A percentile compares a stretch with the other conserved stretches of the same genome.
phyloP scores from a whole-genome alignment of 2,329 filamentous ascomycete species.

The Colletotrichum liaoningense region DNA sequence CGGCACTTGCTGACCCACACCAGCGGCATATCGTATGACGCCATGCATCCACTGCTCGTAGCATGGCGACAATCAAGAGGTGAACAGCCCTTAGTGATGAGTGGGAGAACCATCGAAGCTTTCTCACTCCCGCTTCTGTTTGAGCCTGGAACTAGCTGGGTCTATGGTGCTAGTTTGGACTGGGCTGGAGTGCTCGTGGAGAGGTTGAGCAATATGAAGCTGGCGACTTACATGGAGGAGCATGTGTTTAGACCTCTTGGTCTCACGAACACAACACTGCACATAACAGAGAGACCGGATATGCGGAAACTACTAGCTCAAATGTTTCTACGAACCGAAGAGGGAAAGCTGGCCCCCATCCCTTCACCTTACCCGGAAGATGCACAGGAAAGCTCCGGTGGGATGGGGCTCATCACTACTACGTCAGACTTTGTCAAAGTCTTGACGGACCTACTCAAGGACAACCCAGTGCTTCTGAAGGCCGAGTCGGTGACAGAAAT shows the following conservation, averaged over 20 bases:
- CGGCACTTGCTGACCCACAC: slow-evolving; percentile 57
- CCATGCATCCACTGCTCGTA: slow-evolving; percentile 42
- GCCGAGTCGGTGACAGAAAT: neutral
- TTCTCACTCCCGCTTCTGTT: slow-evolving; percentile 41
- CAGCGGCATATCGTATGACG: slow-evolving; percentile 55
- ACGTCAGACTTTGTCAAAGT: neutral
- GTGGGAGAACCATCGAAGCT: too few relatives aligned
- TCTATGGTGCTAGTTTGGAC: slow-evolving; percentile 44
- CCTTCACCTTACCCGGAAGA: neutral
- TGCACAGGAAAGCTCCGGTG: neutral
- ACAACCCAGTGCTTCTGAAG: too few relatives aligned
- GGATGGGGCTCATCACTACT: slow-evolving; percentile 1
- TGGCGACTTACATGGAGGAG: neutral
- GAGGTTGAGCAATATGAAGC: neutral
- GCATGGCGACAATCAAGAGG: slow-evolving; percentile 41
- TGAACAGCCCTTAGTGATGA: slow-evolving; percentile 44
- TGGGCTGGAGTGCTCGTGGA: slow-evolving; percentile 44
- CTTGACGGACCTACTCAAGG: neutral
- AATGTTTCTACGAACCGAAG: too few relatives aligned
- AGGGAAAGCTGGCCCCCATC: neutral
- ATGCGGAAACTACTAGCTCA: too few relatives aligned
- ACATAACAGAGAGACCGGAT: too few relatives aligned
- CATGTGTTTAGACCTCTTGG: too few relatives aligned
- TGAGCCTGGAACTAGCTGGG: slow-evolving; percentile 44
- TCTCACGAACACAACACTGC: too few relatives aligned